These are phyloP conservation scores for Caloboletus inedulis DNA, from an alignment of 1,284 basidiomycete genomes.

Conservation along the genomic window DNA sequence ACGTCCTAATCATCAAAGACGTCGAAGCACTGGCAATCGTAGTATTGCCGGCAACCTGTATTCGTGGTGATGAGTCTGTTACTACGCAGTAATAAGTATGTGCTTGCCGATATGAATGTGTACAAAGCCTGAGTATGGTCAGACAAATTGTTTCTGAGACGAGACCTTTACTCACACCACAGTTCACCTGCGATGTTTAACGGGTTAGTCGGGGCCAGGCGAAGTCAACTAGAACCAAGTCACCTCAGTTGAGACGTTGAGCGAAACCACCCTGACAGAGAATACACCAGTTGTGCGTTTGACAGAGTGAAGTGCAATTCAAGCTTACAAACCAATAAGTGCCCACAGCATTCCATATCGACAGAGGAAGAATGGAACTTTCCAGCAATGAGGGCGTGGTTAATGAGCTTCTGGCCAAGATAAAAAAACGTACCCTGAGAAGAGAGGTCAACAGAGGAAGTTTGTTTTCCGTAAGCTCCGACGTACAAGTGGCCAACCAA, in stretches of 20 bases:
- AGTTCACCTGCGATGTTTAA: slow-evolving; percentile 50
- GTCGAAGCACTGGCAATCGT: slow-evolving; percentile 38
- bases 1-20: slow-evolving; percentile 70
- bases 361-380: slow-evolving; percentile 66
- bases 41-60: slow-evolving; percentile 28
- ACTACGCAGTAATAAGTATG: neutral
- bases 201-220: neutral
- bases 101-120: slow-evolving; percentile 61
- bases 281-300: neutral
- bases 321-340: slow-evolving; percentile 54
- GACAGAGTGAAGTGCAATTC: neutral
- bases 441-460: slow-evolving; percentile 5
- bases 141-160: slow-evolving; percentile 2
- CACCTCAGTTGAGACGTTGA: slow-evolving; percentile 44
- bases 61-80: slow-evolving; percentile 5
- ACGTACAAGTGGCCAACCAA: slow-evolving; percentile 62
- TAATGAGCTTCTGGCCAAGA: neutral
- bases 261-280: slow-evolving; percentile 50
- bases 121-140: slow-evolving; percentile 49
- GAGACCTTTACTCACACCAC: slow-evolving; percentile 43
- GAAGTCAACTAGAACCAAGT: slow-evolving; percentile 11
- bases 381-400: slow-evolving; percentile 6
- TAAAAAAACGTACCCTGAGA: slow-evolving; percentile 18
- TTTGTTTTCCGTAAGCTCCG: neutral
- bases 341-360: slow-evolving; percentile 66